Evolutionary conservation across 768 basidiomycete species (phyloP).

Genomic region (Fistulinella prunicolor): DNA sequence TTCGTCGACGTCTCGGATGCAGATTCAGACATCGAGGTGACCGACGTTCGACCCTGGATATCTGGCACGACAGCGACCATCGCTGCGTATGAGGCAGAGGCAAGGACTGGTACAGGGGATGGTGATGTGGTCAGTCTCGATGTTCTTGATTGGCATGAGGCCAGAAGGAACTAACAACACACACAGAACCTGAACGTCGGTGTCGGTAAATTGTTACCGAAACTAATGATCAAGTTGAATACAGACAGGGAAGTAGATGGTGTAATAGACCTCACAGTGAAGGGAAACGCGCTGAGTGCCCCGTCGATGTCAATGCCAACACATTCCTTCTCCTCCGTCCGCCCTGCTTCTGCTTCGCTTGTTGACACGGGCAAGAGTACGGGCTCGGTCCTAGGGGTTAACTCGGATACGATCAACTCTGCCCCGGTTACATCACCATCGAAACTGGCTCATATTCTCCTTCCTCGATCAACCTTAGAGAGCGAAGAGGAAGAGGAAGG

Average conservation of each 20-base stretch:
- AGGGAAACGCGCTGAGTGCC: not conserved
- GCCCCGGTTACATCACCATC: conserved; percentile 3
- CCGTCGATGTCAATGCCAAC: not conserved
- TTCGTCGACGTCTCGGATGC: conserved; percentile 26
- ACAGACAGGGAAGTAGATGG: not conserved
- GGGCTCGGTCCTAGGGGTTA: not conserved
- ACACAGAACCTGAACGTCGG: conserved; percentile 8
- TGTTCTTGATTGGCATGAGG: not conserved
- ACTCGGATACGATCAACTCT: not conserved
- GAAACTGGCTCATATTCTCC: conserved; percentile 13
- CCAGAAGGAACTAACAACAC: not conserved
- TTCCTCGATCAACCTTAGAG: conserved; percentile 6
- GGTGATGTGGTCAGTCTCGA: conserved; percentile 10
- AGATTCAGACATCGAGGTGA: conserved; percentile 21
- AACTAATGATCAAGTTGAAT: not conserved
- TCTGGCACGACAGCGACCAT: not conserved
- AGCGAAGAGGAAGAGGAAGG: conserved; percentile 12
- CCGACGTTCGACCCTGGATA: conserved; percentile 3
- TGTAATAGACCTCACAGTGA: conserved; percentile 8
- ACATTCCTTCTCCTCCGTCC: not conserved
- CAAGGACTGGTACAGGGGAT: not conserved
- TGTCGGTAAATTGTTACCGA: not conserved
- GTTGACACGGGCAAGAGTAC: not conserved
- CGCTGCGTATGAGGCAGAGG: not conserved
- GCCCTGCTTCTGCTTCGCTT: conserved; percentile 2